Evolutionary conservation across 2,329 filamentous ascomycete species (phyloP), one percentile per base, ranked within the genome.

Genomic region (Epichloe typhina): DNA sequence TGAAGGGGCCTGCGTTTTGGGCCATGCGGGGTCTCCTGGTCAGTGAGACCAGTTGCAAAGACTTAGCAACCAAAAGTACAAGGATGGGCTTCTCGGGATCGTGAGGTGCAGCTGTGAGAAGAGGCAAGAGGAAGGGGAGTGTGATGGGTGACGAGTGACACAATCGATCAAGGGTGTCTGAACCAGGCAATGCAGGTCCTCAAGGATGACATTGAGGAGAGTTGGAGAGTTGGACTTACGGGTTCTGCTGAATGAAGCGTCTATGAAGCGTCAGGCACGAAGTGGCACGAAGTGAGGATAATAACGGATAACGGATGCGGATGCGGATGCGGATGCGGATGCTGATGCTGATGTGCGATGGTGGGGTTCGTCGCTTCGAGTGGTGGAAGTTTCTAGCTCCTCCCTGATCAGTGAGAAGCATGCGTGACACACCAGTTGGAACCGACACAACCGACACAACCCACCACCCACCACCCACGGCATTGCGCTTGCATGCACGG

Each of bases 371-470:
- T 19, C n/a, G 12, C 19, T 21, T 19, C 17, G 12, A 11, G n/a
- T 42, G 52, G 50, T 58, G 55, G 57, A 58, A 58, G 53, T 53
- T 55, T 55, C 55, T 59, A 58, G 56, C 53, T 54, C 12, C 53
- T 54, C 7, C 21, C 17, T 26, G 23, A 8, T 26, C 23, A 8
- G 23, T 23, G 23, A 15, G 33, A 37, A 19, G 41, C 38, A 12
- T n/a, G 39, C 23, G 23, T 7, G 23, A 26, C 23, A 26, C 23
- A 26, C 23, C 23, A 7, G 26, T 7, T 26, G 23, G 21, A 19
- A 19, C 19, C 19, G 3, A 19, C 19, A 23, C 23, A 6, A 19
- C 17, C 17, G 23, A 15, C 19, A 19, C 19, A 19, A 19, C 19
- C 19, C 19, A 19, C 19, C 1, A 26, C 23, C 23, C 23, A 26